Conservation (phyloP, 2,329 filamentous ascomycete species). For the Cladophialophora psammophila region DNA sequence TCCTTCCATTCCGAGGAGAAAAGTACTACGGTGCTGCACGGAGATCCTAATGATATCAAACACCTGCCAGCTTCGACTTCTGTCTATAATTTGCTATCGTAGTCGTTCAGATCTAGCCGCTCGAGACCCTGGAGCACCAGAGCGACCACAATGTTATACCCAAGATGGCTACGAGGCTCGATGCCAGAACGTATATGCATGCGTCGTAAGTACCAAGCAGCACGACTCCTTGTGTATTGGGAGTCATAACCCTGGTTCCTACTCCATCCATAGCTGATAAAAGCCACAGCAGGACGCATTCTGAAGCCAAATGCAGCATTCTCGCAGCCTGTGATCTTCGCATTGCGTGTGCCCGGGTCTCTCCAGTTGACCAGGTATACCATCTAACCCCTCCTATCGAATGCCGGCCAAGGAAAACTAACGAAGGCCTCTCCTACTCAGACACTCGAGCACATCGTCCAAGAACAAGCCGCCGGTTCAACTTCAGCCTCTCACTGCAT, state of each 20-base stretch:
- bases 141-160: neutral
- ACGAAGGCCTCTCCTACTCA: neutral
- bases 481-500: constrained; percentile 57
- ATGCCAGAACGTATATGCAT: neutral
- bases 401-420: neutral
- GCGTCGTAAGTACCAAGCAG: neutral
- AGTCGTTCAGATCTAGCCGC: neutral
- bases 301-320: neutral
- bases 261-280: neutral
- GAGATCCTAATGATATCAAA: no score
- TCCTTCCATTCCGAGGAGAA: neutral
- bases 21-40: no score
- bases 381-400: neutral
- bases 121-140: neutral
- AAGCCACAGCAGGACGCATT: neutral
- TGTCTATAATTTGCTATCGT: no score
- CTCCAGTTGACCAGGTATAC: neutral
- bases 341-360: neutral
- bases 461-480: constrained; percentile 5
- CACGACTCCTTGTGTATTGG: neutral
- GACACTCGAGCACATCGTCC: neutral
- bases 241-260: no score
- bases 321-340: neutral
- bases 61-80: no score
- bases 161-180: neutral